These are phyloP conservation scores for Alternaria ventricosa DNA, from an alignment of 2,329 filamentous ascomycete genomes.

Conservation along the genomic window DNA sequence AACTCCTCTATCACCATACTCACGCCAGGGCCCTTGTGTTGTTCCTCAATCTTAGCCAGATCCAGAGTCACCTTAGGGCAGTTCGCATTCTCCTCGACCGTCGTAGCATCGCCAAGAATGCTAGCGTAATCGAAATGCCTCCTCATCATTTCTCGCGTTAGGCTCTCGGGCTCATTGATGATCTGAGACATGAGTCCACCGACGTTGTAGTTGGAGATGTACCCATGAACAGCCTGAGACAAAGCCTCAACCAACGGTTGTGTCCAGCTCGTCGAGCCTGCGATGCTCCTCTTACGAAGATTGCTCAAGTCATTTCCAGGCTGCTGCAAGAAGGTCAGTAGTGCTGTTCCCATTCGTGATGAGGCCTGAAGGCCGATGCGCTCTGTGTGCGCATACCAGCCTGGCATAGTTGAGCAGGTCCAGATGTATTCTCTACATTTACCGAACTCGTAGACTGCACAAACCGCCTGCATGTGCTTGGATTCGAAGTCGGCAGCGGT, in stretches of 20 bases:
- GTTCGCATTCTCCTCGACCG: not conserved
- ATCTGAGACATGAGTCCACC: not conserved
- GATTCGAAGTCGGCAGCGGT: not conserved
- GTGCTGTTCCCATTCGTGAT: not conserved
- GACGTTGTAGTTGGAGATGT: not conserved
- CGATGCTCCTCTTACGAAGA: not conserved
- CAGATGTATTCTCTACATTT: not conserved
- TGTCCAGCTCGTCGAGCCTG: not conserved
- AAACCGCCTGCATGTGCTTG: not conserved
- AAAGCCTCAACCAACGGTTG: not conserved
- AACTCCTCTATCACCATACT: not conserved
- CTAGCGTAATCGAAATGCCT: not conserved
- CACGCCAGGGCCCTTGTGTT: not conserved
- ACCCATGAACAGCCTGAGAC: not conserved
- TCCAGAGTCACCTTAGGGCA: not conserved
- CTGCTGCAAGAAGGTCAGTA: not conserved
- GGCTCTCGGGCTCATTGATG: not conserved
- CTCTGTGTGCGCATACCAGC: not conserved
- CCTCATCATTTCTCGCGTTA: not conserved
- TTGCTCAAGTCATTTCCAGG: not conserved
- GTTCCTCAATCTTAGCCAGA: not conserved
- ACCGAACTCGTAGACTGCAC: not conserved
- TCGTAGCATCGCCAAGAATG: not conserved
- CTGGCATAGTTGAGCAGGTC: not conserved
- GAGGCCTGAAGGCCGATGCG: not conserved